These are phyloP conservation scores for Copromyces sp. DNA, from an alignment of 495 filamentous ascomycete species.

Conservation along the genomic window DNA sequence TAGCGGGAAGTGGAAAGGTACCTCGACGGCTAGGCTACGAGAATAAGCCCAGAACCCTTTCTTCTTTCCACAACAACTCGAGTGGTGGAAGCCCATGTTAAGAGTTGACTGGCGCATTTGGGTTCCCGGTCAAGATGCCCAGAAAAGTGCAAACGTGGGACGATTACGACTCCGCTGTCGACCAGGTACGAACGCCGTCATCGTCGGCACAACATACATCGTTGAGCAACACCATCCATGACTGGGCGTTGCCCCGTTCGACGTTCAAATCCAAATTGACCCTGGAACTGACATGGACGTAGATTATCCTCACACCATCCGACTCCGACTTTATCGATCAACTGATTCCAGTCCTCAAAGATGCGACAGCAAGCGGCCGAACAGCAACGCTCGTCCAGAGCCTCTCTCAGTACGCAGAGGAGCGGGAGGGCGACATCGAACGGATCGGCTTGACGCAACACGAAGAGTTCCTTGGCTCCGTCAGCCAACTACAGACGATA, in stretches of 20 bases:
- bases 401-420: constrained; percentile 67
- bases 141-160: constrained; percentile 42
- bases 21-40: background rate
- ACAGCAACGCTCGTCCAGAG: constrained; percentile 65
- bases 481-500: constrained; percentile 84
- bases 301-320: constrained; percentile 87
- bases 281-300: background rate
- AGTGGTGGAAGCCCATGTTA: background rate
- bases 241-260: background rate
- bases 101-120: background rate
- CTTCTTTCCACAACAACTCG: background rate
- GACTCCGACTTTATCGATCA: constrained; percentile 94
- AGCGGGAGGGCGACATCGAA: constrained; percentile 88
- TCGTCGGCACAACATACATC: constrained; percentile 1
- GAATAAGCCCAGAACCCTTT: background rate
- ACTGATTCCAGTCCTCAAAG: constrained; percentile 82
- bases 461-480: constrained; percentile 88
- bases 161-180: constrained; percentile 44
- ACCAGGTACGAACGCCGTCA: constrained; percentile 26
- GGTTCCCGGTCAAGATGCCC: constrained; percentile 24
- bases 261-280: background rate
- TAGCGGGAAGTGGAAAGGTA: background rate
- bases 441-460: constrained; percentile 90
- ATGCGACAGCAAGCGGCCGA: constrained; percentile 69
- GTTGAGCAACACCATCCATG: background rate